Base-by-base conservation (phyloP, 2,329 filamentous ascomycete genomes). In the Trichoderma sp. region DNA sequence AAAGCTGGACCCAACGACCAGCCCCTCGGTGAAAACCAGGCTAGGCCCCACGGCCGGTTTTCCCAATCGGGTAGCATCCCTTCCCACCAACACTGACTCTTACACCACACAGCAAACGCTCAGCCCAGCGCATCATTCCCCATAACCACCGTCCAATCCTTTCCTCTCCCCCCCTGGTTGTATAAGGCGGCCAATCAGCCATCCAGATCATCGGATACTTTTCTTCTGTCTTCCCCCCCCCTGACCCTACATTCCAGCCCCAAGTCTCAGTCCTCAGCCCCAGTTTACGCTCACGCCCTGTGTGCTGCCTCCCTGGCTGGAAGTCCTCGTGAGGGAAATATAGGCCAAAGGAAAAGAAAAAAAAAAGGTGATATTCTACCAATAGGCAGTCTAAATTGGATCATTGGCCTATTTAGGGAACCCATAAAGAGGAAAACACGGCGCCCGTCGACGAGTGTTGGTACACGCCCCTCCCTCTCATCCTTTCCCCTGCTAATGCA, bases 151-250 rank as follows among this genome's bases (percentile, higher is more conserved):
- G 19, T 55, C 27, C 33, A 35, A 57, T 8, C 27, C 55, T 31
- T 19, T 24, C 53, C 53, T 11, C 27, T 10, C 29, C 31, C 3
- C 11, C 33, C 11, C 33, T 35, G 33, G 10, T 13, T 16, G 24
- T 7, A 35, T 35, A 65, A 57, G 62, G 62, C 62, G 24, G 62
- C 62, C 62, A 65, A 65, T 65, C 52, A 65, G 33, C 56, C 62
- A 55, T 40, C 33, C 61, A 64, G 61, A 64, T 64, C 61, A 55
- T 64, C 61, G 61, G 61, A 64, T 49, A 47, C 47, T 40, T 40
- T 40, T 40, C 13, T 35, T 35, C 37, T 40, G 37, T 40, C 5
- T 13, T 4, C 35, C 37, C 14, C 0, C 33, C 33, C 33, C 10
- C 33, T 31, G 29, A 8, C 31, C 10, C 37, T 40, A 40, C 37